Percentiles rank a stretch among this genome's conserved stretches.
Evolutionary conservation across 2,329 filamentous ascomycete species (phyloP).

Genomic region (Colletotrichum sp.): DNA sequence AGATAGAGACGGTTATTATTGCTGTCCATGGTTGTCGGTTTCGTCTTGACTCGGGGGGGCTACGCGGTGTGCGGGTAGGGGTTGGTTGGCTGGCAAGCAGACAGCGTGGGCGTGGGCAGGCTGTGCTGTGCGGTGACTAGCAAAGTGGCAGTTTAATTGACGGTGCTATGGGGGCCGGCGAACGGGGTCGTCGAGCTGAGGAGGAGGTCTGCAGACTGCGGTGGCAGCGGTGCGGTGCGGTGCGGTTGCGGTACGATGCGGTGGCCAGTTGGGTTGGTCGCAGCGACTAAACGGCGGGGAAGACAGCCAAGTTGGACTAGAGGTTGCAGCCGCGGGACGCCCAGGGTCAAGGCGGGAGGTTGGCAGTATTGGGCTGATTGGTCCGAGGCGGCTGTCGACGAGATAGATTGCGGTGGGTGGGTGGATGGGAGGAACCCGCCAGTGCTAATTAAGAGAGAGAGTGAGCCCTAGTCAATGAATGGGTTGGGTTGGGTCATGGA

Average conservation of each 20-base stretch:
- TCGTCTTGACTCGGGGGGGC: conserved; percentile 1
- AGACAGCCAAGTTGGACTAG: neutral
- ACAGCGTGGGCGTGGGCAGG: neutral
- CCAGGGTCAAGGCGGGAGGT: conserved; percentile 19
- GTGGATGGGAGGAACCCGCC: conserved; percentile 12
- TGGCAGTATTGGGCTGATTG: conserved; percentile 12
- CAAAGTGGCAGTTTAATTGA: neutral
- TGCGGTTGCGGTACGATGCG: neutral
- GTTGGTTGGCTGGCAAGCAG: conserved; percentile 6
- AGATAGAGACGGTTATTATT: conserved; percentile 69
- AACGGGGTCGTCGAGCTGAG: neutral
- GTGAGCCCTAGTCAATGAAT: neutral
- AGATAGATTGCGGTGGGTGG: conserved; percentile 19
- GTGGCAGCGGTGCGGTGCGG: neutral
- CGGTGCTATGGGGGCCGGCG: neutral
- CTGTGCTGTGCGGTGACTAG: neutral
- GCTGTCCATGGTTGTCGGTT: conserved; percentile 53
- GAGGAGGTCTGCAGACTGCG: neutral
- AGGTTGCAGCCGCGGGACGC: conserved; percentile 13
- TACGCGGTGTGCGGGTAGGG: conserved; percentile 7
- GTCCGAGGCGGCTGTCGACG: conserved; percentile 7
- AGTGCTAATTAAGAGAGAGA: conserved; percentile 5
- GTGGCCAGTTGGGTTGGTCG: neutral
- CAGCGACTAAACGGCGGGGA: conserved; percentile 10
- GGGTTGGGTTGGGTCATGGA: neutral